phyloP scores from a whole-genome alignment of 1,284 basidiomycete genomes.

The Ceratobasidium sp. region DNA sequence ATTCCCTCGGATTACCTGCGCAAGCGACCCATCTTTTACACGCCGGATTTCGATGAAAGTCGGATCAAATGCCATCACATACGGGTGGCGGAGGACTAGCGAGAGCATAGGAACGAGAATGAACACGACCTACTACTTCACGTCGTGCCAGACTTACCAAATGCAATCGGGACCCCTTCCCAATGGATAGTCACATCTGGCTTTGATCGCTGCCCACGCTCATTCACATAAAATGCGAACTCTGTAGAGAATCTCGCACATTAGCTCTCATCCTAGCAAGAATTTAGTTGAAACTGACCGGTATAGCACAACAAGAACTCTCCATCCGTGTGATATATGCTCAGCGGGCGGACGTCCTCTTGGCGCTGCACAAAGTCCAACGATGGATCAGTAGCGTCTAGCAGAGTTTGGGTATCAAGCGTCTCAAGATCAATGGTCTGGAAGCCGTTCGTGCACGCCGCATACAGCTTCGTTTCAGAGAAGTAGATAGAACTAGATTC shows the following conservation, averaged over 20 bases:
- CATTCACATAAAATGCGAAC: conserved; percentile 99
- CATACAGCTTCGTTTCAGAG: conserved; percentile 96
- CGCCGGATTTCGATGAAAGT: conserved; percentile 97
- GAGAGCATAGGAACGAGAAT: no score
- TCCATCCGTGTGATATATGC: conserved; percentile 95
- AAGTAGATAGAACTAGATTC: conserved; percentile 98
- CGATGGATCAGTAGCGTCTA: conserved; percentile 92
- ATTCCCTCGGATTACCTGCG: conserved; percentile 95
- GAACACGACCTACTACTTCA: no score
- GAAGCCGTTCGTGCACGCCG: conserved; percentile 98
- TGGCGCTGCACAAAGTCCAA: no score
- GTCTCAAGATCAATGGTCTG: conserved; percentile 99
- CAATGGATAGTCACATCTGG: conserved; percentile 96
- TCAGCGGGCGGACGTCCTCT: no score
- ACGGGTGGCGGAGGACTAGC: conserved; percentile 97
- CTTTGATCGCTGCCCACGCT: conserved; percentile 92
- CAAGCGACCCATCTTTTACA: conserved; percentile 92
- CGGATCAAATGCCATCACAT: conserved; percentile 96
- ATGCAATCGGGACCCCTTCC: conserved; percentile 95
- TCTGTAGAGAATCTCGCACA: conserved; percentile 75
- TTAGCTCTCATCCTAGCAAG: no score
- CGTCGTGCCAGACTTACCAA: conserved; percentile 90
- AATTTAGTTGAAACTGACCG: conserved; percentile 80
- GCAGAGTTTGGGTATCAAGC: conserved; percentile 94
- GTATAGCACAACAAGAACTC: conserved; percentile 99